Conservation (phyloP, 257 asterid species). For the Anisodus acutangulus region DNA sequence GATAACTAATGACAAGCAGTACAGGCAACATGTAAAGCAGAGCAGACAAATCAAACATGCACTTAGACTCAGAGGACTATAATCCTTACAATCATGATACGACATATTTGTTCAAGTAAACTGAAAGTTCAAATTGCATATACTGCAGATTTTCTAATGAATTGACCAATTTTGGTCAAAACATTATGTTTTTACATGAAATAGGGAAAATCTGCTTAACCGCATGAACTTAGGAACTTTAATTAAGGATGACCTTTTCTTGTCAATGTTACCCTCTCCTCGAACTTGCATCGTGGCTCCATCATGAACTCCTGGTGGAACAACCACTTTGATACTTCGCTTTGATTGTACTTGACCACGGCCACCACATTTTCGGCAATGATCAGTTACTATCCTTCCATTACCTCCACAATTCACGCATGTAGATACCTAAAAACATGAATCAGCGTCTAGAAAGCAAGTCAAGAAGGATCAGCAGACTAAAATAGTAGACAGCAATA, state of each 20-base stretch:
- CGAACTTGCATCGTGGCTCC: constrained; percentile 81
- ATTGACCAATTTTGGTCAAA: background rate
- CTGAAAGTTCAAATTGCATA: constrained; percentile 13
- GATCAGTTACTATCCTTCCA: constrained; percentile 83
- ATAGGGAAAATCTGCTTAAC: background rate
- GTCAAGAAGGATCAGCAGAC: background rate
- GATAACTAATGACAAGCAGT: background rate
- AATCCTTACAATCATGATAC: background rate
- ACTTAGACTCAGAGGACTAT: constrained; percentile 11
- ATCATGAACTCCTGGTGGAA: constrained; percentile 86
- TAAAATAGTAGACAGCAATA: constrained; percentile 9
- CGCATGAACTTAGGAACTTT: background rate
- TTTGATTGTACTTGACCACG: constrained; percentile 66
- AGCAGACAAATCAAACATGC: constrained; percentile 19
- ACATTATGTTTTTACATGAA: background rate
- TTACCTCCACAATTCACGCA: constrained; percentile 84
- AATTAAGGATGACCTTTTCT: constrained; percentile 54
- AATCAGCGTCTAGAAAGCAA: constrained; percentile 56
- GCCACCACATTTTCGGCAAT: constrained; percentile 77
- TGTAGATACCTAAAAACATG: constrained; percentile 77
- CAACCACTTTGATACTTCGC: constrained; percentile 63
- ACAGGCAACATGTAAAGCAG: constrained; percentile 4
- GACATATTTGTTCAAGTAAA: background rate
- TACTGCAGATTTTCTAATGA: constrained; percentile 6
- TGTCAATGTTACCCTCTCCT: constrained; percentile 92